Percentiles rank a stretch among this genome's conserved stretches.
These are phyloP conservation scores for Eutrema japonicum DNA, from an alignment of 345 rosid genomes.

Conservation along the genomic window DNA sequence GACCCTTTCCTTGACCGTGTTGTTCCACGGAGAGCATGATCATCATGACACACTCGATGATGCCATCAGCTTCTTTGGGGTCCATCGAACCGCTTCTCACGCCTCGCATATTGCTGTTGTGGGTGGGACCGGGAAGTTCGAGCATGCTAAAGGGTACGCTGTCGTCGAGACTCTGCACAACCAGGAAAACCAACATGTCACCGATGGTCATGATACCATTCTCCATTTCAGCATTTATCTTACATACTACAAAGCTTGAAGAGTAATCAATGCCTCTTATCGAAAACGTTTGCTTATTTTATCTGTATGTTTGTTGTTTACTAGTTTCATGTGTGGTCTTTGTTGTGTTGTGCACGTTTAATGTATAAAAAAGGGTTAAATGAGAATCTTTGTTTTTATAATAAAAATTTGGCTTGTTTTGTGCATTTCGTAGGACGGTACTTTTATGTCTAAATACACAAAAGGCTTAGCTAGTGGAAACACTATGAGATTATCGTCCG, in stretches of 20 bases:
- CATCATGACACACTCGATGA: conserved; percentile 50
- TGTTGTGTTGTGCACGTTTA: conserved; percentile 17
- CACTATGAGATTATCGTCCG: background rate
- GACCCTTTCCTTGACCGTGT: conserved; percentile 66
- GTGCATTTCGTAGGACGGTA: background rate
- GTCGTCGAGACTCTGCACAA: conserved; percentile 62
- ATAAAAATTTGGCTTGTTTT: background rate
- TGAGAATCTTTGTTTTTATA: conserved; percentile 7
- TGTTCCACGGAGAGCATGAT: conserved; percentile 55
- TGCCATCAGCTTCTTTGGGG: conserved; percentile 82
- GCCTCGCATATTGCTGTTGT: conserved; percentile 70
- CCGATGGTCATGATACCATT: conserved; percentile 82
- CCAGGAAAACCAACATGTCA: conserved; percentile 65
- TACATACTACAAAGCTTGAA: conserved; percentile 46
- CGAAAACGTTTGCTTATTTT: background rate
- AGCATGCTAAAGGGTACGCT: conserved; percentile 74
- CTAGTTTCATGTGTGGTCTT: conserved; percentile 30
- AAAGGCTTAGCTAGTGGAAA: conserved; percentile 7
- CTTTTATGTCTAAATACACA: background rate
- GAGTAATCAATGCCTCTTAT: conserved; percentile 13
- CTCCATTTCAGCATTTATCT: conserved; percentile 68
- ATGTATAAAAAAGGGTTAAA: conserved; percentile 4
- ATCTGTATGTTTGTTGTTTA: conserved; percentile 21
- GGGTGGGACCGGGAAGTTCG: conserved; percentile 83
- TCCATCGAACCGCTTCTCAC: conserved; percentile 68